Evolutionary conservation across 2,329 filamentous ascomycete genomes (phyloP), one percentile per base, ranked within the genome.

Genomic region (Ambrosiella beaveri): DNA sequence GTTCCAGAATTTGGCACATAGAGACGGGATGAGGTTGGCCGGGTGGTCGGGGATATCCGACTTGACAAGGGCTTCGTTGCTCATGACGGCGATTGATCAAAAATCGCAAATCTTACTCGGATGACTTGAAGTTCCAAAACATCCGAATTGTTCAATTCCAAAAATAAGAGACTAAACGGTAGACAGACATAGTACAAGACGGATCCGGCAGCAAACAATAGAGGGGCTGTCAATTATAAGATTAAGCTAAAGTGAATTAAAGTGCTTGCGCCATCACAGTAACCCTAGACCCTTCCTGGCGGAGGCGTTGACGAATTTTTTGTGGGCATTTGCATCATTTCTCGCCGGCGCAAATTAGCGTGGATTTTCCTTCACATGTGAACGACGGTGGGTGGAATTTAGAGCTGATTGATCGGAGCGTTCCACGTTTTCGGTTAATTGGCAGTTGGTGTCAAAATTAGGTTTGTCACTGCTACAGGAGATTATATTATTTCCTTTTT

Each of bases 1-100:
- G 15, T 79, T 88, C 80, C 95, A 98, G 73, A 98, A 98, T 69
- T 91, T 93, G 66, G 86, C 85, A 74, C 93, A 98, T 54, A 98
- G 79, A 53, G 86, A 84, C 62, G 90, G 93, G 64, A 96, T 96
- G 65, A 95, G 78, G 73, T 98, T 98, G 64, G 93, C 90, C 19
- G 93, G 93, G 71, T 98, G 93, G 61, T 88, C 75, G 4, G 86
- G 84, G 68, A 96, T 82, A 37, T 72, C 67, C 9, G 82, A 85
- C 44, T 71, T 71, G 68, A 85, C 72, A 62, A 84, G 76, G 17
- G 56, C 44, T 50, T 60, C 59, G 56, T 56, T 53, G 56, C 52
- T 58, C 59, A 60, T 60, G 50, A 7, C 47, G 15, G n/a, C 6
- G n/a, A 8, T 54, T 36, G 49, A 52, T 52, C 13, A n/a, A 52